A percentile compares a stretch with the other conserved stretches of the same genome.
Evolutionary conservation across 306 rosid genomes (phyloP).

Genomic region (Canavalia ensiformis): DNA sequence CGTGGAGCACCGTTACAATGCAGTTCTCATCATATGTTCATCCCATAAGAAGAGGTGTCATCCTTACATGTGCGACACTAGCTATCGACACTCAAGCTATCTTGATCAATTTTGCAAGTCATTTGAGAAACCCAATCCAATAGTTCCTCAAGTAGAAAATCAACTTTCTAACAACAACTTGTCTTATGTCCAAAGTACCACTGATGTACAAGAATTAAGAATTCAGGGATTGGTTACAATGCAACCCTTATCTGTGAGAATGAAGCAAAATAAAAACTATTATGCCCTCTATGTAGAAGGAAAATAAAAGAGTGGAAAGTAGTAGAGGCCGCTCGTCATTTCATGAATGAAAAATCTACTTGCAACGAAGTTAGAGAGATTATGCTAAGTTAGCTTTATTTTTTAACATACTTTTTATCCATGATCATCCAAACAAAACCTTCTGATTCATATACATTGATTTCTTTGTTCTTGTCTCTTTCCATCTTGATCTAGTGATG

Average conservation of each 20-base stretch:
- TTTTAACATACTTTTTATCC: too few species aligned
- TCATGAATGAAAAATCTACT: constrained; percentile 86
- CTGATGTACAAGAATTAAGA: constrained; percentile 59
- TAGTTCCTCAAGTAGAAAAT: constrained; percentile 56
- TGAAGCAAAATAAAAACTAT: constrained; percentile 62
- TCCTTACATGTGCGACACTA: constrained; percentile 98
- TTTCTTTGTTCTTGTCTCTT: too few species aligned
- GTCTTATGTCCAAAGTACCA: constrained; percentile 47
- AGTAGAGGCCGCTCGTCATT: constrained; percentile 82
- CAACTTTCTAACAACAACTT: constrained; percentile 47
- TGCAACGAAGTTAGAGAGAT: constrained; percentile 50
- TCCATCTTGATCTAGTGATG: too few species aligned
- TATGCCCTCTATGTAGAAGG: constrained; percentile 97
- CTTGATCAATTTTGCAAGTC: constrained; percentile 95
- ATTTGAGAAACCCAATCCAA: constrained; percentile 63
- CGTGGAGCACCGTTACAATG: constrained; percentile 99
- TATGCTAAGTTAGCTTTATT: too few species aligned
- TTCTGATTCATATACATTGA: too few species aligned
- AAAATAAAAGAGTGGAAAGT: constrained; percentile 84
- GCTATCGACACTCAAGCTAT: constrained; percentile 98
- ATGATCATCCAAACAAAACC: too few species aligned
- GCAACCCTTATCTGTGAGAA: constrained; percentile 73
- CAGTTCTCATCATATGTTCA: constrained; percentile 92
- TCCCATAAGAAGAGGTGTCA: constrained; percentile 94
- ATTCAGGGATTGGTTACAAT: constrained; percentile 62